Evolutionary conservation across 768 basidiomycete genomes (phyloP).

Genomic region (Amanita polypyramis): DNA sequence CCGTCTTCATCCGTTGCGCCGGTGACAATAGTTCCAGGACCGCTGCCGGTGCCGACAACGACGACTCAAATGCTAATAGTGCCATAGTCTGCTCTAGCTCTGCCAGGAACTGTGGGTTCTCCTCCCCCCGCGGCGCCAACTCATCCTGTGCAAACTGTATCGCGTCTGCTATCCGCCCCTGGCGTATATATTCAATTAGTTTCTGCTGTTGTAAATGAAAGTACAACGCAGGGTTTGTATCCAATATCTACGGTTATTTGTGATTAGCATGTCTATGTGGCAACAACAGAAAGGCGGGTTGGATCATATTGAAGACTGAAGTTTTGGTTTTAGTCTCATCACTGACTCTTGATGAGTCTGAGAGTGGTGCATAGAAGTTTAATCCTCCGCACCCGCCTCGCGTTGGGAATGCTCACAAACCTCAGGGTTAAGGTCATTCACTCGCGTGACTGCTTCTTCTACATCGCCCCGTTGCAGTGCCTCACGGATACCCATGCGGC

Average conservation of each 20-base stretch:
- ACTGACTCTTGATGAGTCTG: conserved; percentile 66
- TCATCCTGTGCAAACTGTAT: conserved; percentile 89
- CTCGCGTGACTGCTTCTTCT: conserved; percentile 88
- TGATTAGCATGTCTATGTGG: conserved; percentile 9
- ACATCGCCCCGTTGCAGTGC: conserved; percentile 92
- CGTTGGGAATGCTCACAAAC: conserved; percentile 29
- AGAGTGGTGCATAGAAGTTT: conserved; percentile 98
- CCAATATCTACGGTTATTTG: conserved; percentile 67
- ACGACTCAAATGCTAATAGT: conserved; percentile 70
- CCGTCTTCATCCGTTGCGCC: conserved; percentile 88
- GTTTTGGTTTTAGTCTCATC: conserved; percentile 76
- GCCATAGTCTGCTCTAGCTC: conserved; percentile 96
- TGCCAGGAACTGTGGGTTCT: conserved; percentile 84
- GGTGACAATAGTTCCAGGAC: conserved; percentile 78
- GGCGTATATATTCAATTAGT: conserved; percentile 88
- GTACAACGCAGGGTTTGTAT: conserved; percentile 87
- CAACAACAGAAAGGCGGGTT: conserved; percentile 14
- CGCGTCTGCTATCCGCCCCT: conserved; percentile 68
- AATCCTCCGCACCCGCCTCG: conserved; percentile 52
- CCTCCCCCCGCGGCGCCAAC: conserved; percentile 89
- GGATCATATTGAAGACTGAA: conserved; percentile 97
- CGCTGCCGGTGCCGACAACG: conserved; percentile 44
- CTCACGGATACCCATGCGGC: conserved; percentile 88
- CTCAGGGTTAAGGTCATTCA: conserved; percentile 95
- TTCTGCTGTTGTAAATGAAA: conserved; percentile 96